Percentiles rank a stretch among this genome's conserved stretches.
These are phyloP conservation scores for Rhodomyrtus tomentosa DNA, from an alignment of 345 rosid species.

Conservation along the genomic window DNA sequence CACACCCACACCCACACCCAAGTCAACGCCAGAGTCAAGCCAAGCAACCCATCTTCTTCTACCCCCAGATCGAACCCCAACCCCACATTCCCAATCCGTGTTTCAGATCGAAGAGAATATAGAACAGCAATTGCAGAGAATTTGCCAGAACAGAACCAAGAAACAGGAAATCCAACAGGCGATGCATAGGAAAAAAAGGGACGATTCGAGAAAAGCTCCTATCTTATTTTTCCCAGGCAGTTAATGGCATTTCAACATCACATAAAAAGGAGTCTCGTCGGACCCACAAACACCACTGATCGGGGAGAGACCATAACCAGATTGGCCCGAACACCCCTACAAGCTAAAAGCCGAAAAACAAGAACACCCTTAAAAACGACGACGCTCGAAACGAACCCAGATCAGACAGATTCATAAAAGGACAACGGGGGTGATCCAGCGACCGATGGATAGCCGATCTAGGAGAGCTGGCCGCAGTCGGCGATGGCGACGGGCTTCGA, in stretches of 20 bases:
- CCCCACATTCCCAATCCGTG: not conserved
- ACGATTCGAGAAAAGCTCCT: not conserved
- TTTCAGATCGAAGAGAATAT: not conserved
- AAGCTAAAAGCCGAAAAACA: too few relatives aligned
- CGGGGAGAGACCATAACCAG: too few relatives aligned
- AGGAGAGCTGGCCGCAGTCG: constrained; percentile 27
- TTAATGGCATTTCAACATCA: too few relatives aligned
- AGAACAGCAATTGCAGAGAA: not conserved
- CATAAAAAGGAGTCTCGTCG: too few relatives aligned
- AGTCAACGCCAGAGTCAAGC: not conserved
- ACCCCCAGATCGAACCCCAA: too few relatives aligned
- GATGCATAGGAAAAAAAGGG: not conserved
- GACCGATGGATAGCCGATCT: not conserved
- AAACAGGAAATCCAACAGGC: not conserved
- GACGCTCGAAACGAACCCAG: not conserved
- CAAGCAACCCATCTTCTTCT: not conserved
- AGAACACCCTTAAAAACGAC: not conserved
- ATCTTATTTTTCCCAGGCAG: too few relatives aligned
- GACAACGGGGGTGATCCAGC: not conserved
- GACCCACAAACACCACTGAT: too few relatives aligned
- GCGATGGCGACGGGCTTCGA: constrained; percentile 19
- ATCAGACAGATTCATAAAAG: not conserved
- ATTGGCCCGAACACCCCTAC: too few relatives aligned
- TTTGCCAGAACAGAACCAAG: not conserved
- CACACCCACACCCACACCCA: not conserved